phyloP scores from a whole-genome alignment of 2,329 filamentous ascomycete species.

The Sphaerulina populicola region DNA sequence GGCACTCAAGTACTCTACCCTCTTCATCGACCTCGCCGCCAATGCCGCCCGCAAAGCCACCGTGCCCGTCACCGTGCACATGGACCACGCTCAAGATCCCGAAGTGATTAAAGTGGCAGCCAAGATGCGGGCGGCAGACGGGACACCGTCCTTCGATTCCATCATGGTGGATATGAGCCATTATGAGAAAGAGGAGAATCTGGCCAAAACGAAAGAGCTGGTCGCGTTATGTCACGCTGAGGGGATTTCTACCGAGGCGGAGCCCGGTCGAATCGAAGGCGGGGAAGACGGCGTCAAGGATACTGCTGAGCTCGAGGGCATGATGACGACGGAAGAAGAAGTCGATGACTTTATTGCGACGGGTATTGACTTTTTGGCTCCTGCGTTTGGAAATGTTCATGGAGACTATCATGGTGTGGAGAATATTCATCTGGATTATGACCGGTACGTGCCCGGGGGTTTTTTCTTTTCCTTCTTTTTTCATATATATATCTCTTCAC shows the following conservation, averaged over 20 bases:
- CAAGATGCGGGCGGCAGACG: slow-evolving; percentile 30
- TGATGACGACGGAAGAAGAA: slow-evolving; percentile 61
- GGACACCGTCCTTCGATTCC: slow-evolving; percentile 51
- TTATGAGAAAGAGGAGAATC: slow-evolving; percentile 61
- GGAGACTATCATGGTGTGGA: slow-evolving; percentile 63
- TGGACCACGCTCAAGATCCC: slow-evolving; percentile 42
- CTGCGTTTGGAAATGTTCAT: slow-evolving; percentile 69
- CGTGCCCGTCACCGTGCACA: slow-evolving; percentile 41
- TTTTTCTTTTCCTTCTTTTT: too few relatives aligned
- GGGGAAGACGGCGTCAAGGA: slow-evolving; percentile 68
- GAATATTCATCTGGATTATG: slow-evolving; percentile 54
- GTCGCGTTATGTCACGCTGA: slow-evolving; percentile 55
- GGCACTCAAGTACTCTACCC: slow-evolving; percentile 58
- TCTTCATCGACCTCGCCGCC: slow-evolving; percentile 41
- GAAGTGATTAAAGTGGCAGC: slow-evolving; percentile 30
- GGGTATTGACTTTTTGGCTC: slow-evolving; percentile 66
- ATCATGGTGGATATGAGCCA: slow-evolving; percentile 75
- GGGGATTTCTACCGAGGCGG: slow-evolving; percentile 62
- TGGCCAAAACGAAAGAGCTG: slow-evolving; percentile 55
- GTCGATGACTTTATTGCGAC: slow-evolving; percentile 62
- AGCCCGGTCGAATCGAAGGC: slow-evolving; percentile 62
- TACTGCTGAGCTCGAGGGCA: slow-evolving; percentile 49
- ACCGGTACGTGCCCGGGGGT: slow-evolving; percentile 27
- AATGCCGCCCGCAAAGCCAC: slow-evolving; percentile 37
- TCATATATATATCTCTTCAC: too few relatives aligned